phyloP scores from a whole-genome alignment of 345 rosid genomes.

The Gossypium mustelinum region DNA sequence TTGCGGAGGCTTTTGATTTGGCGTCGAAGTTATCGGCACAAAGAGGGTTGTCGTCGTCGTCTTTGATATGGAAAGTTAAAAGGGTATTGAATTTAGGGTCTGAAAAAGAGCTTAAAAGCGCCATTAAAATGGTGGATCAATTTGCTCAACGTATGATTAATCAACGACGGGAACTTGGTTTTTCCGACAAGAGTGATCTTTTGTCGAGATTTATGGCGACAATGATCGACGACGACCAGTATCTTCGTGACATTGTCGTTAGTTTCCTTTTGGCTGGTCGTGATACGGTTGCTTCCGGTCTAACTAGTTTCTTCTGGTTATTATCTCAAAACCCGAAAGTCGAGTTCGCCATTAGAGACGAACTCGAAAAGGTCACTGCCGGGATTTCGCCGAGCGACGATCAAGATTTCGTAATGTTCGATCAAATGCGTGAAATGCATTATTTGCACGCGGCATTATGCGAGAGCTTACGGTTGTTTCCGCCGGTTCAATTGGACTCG shows the following conservation, averaged over 20 bases:
- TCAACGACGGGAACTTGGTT: constrained; percentile 36
- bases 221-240: constrained; percentile 40
- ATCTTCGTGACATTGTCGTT: constrained; percentile 58
- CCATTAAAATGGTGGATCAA: constrained; percentile 40
- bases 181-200: constrained; percentile 35
- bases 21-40: constrained; percentile 51
- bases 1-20: constrained; percentile 53
- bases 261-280: constrained; percentile 74
- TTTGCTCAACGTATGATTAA: constrained; percentile 45
- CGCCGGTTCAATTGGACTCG: constrained; percentile 77
- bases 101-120: constrained; percentile 48
- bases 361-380: constrained; percentile 36
- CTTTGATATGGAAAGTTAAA: constrained; percentile 52
- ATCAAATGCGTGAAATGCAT: constrained; percentile 44
- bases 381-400: constrained; percentile 20
- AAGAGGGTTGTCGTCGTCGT: constrained; percentile 42
- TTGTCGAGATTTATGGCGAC: constrained; percentile 63
- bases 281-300: constrained; percentile 64
- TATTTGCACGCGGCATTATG: constrained; percentile 54
- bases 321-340: constrained; percentile 43
- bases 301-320: constrained; percentile 67
- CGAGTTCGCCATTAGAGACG: constrained; percentile 41
- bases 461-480: constrained; percentile 60
- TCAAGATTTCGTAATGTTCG: constrained; percentile 21
- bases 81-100: constrained; percentile 49